phyloP scores from a whole-genome alignment of 495 filamentous ascomycete genomes.

The Antarctomyces pellizariae region DNA sequence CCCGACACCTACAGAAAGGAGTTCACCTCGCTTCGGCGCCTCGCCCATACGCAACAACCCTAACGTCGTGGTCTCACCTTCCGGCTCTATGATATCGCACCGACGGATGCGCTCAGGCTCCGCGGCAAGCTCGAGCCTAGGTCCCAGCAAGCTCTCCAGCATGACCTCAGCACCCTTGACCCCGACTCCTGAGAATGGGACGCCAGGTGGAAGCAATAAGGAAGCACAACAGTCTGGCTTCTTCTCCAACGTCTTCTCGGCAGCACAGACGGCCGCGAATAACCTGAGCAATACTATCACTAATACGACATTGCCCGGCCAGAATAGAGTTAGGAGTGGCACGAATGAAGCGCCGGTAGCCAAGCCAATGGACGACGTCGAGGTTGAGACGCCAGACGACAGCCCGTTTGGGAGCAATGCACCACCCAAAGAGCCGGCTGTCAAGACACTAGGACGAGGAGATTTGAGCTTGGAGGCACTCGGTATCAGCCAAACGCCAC shows the following conservation, averaged over 20 bases:
- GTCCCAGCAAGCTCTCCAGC: conserved; percentile 79
- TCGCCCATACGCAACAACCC: conserved; percentile 13
- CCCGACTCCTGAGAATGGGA: conserved; percentile 35
- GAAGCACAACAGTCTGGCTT: conserved; percentile 52
- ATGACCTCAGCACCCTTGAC: conserved; percentile 48
- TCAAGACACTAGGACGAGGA: conserved; percentile 76
- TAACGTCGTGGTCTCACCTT: conserved; percentile 18
- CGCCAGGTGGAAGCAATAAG: conserved; percentile 13
- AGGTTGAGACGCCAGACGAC: conserved; percentile 22
- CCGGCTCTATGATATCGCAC: conserved; percentile 53
- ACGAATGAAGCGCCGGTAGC: conserved; percentile 13
- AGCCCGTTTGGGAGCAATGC: conserved; percentile 14
- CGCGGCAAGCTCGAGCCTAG: conserved; percentile 30
- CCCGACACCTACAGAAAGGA: conserved; percentile 26
- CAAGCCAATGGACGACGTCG: conserved; percentile 17
- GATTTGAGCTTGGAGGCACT: conserved; percentile 73
- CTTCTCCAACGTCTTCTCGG: conserved; percentile 82
- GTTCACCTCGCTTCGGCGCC: conserved; percentile 10
- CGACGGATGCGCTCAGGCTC: conserved; percentile 44
- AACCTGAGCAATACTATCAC: conserved; percentile 58
- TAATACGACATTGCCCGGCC: conserved; percentile 26
- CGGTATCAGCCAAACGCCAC: conserved; percentile 34
- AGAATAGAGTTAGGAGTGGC: conserved; percentile 18
- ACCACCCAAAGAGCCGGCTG: conserved; percentile 43
- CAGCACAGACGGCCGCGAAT: conserved; percentile 83